Evolutionary conservation across 108 stramenopile species (phyloP).

Genomic region (Asterionellopsis glacialis): DNA sequence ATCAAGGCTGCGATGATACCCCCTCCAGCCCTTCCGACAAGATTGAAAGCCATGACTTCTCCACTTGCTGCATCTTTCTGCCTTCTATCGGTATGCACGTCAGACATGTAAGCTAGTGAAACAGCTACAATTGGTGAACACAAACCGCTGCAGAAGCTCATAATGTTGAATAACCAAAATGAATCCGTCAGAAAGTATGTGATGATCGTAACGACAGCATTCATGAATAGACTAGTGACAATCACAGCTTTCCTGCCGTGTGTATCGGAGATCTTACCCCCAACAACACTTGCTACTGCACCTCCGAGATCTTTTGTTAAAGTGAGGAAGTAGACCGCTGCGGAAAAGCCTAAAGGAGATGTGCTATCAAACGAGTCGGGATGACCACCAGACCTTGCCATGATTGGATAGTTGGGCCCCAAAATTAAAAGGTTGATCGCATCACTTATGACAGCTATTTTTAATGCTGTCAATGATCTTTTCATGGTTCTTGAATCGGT

Average conservation of each 20-base stretch:
- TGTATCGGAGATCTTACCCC: conserved; percentile 29
- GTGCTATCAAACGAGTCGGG: conserved; percentile 33
- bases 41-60: conserved; percentile 29
- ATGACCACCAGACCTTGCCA: conserved; percentile 27
- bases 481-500: no score
- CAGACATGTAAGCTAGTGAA: conserved; percentile 47
- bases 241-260: conserved; percentile 31
- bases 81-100: conserved; percentile 21
- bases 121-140: conserved; percentile 37
- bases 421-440: conserved; percentile 43
- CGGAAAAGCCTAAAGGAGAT: conserved; percentile 39
- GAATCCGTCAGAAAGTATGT: conserved; percentile 31
- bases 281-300: conserved; percentile 29
- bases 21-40: conserved; percentile 43
- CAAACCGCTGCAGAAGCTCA: conserved; percentile 35
- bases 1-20: conserved; percentile 50
- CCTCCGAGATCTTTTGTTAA: conserved; percentile 37
- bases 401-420: conserved; percentile 48
- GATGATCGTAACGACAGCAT: conserved; percentile 25
- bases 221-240: conserved; percentile 16
- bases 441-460: no score
- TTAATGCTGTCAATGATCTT: no score
- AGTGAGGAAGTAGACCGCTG: conserved; percentile 51
- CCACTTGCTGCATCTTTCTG: conserved; percentile 35
- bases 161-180: conserved; percentile 43